Evolutionary conservation across 805 yeast genomes (phyloP), one percentile per base, ranked within the genome.

Genomic region (Pichia scutulata): DNA sequence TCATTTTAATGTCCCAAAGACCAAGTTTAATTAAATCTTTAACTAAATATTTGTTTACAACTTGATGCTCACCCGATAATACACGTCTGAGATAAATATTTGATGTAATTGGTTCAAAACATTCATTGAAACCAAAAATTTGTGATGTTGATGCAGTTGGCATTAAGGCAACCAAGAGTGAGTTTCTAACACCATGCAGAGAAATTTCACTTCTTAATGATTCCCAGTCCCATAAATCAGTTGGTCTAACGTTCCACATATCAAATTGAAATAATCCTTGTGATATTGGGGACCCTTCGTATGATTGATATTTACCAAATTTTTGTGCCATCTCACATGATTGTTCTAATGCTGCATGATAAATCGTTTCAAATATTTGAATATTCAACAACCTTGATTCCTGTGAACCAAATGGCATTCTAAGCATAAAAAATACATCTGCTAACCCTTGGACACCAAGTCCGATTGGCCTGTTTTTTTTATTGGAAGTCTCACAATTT

Each of bases 91-190:
- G 80, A 69, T 89, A 92, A 61, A 92, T 81, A 70, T 92, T 92
- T 21, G 97, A 89, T 8, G 99, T 90, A 66, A 82, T 81, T 13
- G 99, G 98, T 68, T 92, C 99, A 67, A 92, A 92, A 69, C 97
- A 90, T 71, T 92, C 98, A 60, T 82, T 90, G 73, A 78, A 88
- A 39, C 97, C 98, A 47, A 92, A 73, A 47, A 92, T 90, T 71
- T 89, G 97, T 3, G 98, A 92, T 2, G 98, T 92, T 1, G 97
- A 89, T 2, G 98, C 98, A 18, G 98, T 92, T 42, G 98, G 98
- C 98, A 92, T 92, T 48, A 97, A 93, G 1, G 95, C 97, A 33
- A 90, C 86, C 18, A 90, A 67, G 50, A 92, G 70, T 5, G 97
- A 92, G 72, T 92, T 92, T 62, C 97, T 74, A 41, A 92, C 60